Base-by-base conservation (phyloP, 257 asterid species). In the Nemophila menziesii region DNA sequence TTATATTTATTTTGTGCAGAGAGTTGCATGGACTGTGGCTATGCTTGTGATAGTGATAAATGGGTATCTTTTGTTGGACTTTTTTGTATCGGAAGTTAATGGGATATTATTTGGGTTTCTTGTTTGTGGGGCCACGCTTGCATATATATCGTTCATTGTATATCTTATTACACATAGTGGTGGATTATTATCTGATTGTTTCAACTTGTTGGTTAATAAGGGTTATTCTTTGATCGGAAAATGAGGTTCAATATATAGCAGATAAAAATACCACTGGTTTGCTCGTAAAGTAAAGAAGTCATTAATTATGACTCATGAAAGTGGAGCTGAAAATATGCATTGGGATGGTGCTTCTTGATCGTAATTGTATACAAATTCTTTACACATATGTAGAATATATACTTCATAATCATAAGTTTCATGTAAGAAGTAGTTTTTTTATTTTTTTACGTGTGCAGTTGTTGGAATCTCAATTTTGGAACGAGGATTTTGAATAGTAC, bases 1-100 rank as follows among this genome's bases (percentile, higher is more conserved):
- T 29, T 29, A 7, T 29, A 10, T 13, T 29, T 7, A 29, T 29
- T 20, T 46, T 14, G 22, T 69, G 71, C 56, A 89, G 98, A 74
- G 78, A 54, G 61, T 74, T 43, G 92, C 94, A 4, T 89, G 98
- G 98, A 76, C 80, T 0, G 87, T 89, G 74, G 96, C 94, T 34
- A 77, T 65, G 14, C 70, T 89, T 44, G 96, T 89, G 78, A 89
- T 89, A 39, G 85, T 77, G 57, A 89, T 85, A 17, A 85, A 80
- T 20, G 94, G 98, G 24, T 84, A 89, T 75, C 87, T 89, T 54
- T 64, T 89, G 74, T 71, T 89, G 49, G 72, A 84, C 63, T 89
- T 89, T 55, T 74, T 84, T 68, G 26, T 75, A 49, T 66, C 84
- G 1, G 98, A 89, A 66, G 94, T 81, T 29, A 41, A 60, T 2